A percentile compares a stretch with the other conserved stretches of the same genome.
Conservation (phyloP, 2,329 filamentous ascomycete species). For the Golovinomyces cichoracearum region DNA sequence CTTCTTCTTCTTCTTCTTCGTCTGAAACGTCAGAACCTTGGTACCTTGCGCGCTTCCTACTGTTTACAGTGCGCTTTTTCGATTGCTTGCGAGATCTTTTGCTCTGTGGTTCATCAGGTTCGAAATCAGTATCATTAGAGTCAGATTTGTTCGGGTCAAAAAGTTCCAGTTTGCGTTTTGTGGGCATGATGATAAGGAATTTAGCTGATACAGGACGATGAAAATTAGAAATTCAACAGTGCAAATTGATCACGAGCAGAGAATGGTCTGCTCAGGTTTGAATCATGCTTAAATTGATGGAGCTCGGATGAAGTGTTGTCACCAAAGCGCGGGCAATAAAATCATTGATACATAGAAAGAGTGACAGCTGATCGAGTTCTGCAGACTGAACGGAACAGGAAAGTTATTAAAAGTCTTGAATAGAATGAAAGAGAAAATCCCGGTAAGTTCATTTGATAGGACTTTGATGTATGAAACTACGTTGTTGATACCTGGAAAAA, state of each 20-base stretch:
- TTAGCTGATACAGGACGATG: neutral
- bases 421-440: no score
- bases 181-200: constrained; percentile 10
- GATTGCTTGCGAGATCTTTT: constrained; percentile 16
- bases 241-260: neutral
- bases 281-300: no score
- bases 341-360: no score
- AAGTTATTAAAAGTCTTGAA: no score
- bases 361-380: no score
- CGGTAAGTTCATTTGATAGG: no score
- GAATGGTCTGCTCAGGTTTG: neutral
- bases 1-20: constrained; percentile 33
- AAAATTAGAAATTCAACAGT: neutral
- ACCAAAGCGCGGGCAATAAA: no score
- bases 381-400: no score
- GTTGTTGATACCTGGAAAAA: no score
- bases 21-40: constrained; percentile 31
- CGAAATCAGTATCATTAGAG: constrained; percentile 39
- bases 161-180: constrained; percentile 28
- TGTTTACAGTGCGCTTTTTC: constrained; percentile 11
- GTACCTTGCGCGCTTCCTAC: constrained; percentile 18
- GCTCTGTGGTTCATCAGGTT: constrained; percentile 24
- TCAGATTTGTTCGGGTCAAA: constrained; percentile 44
- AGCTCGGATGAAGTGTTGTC: no score
- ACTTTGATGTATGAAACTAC: no score